These are phyloP conservation scores for Phytophthora syringae DNA, from an alignment of 352 stramenopile genomes.

Conservation along the genomic window DNA sequence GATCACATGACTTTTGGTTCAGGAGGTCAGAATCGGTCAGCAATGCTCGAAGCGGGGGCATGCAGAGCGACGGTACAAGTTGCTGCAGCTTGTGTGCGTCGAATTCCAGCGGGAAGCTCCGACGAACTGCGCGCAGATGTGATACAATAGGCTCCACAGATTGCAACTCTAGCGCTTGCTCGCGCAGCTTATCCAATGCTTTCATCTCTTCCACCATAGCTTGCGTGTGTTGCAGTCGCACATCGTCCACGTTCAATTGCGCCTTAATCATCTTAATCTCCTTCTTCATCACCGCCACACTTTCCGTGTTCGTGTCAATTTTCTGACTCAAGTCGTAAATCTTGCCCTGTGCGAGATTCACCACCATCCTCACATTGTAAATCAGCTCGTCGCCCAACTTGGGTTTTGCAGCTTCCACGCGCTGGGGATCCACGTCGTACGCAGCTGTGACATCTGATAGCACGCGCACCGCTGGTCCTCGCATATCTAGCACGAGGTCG, in stretches of 20 bases:
- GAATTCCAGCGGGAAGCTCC: conserved; percentile 67
- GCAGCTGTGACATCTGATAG: conserved; percentile 68
- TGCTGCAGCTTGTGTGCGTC: conserved; percentile 78
- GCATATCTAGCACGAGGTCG: conserved; percentile 90
- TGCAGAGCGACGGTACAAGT: conserved; percentile 69
- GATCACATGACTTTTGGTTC: conserved; percentile 26
- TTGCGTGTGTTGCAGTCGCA: conserved; percentile 59
- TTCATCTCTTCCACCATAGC: conserved; percentile 53
- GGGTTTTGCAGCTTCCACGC: conserved; percentile 53
- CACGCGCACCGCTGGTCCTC: conserved; percentile 82
- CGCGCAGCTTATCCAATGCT: conserved; percentile 43
- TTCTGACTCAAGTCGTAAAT: conserved; percentile 84
- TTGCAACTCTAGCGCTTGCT: conserved; percentile 40
- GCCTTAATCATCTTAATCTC: conserved; percentile 67
- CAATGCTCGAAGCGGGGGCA: conserved; percentile 62
- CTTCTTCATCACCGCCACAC: conserved; percentile 62
- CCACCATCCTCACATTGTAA: conserved; percentile 91
- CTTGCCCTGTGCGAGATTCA: conserved; percentile 82
- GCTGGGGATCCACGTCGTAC: conserved; percentile 59
- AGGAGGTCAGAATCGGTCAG: conserved; percentile 52
- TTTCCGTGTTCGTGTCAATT: conserved; percentile 57
- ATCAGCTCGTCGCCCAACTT: conserved; percentile 92
- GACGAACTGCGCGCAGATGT: conserved; percentile 50
- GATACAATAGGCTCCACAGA: conserved; percentile 53
- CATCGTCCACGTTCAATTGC: conserved; percentile 64